Evolutionary conservation across 2,329 filamentous ascomycete species (phyloP), one percentile per base, ranked within the genome.

Genomic region (Colletotrichum camelliae): DNA sequence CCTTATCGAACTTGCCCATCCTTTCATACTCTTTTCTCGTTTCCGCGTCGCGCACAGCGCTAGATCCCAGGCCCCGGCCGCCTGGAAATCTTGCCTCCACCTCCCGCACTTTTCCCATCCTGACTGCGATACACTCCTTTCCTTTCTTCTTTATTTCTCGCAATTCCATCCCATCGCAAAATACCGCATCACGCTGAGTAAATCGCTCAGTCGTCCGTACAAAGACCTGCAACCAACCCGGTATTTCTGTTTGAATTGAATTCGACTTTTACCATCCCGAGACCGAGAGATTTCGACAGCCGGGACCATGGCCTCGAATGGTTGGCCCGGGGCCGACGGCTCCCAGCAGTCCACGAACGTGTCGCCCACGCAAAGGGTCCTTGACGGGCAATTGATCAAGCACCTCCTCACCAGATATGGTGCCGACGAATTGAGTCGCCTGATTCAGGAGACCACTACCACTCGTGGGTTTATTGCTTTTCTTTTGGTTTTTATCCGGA

Each of bases 361-460:
- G 64, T 73, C 73, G 57, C 79, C 79, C 67, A 77, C 72, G n/a
- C 72, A 78, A 9, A 43, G 65, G 21, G 75, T 70, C 18, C 79
- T 84, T 48, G 83, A 84, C 72, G 82, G 82, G 13, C 83, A 84
- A 69, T 78, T 84, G 66, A 81, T 84, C 39, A 81, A 83, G 37
- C 83, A 84, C 78, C 80, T 84, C 10, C 80, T 84, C 79, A 78
- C 76, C 68, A 81, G 81, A 61, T 84, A 84, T 72, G 80, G 81
- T 37, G 80, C 79, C 31, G 82, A 84, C n/a, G 82, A 82, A 55
- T 75, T 84, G 29, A 79, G 78, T 43, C 81, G 81, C 57, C 79
- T 84, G 55, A 82, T 84, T 61, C 81, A 83, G 70, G 82, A 84
- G 77, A 82, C 84, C 9, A 43, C 74, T 74, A 78, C 60, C 66